phyloP scores from a whole-genome alignment of 768 basidiomycete genomes.

The Postia placenta region DNA sequence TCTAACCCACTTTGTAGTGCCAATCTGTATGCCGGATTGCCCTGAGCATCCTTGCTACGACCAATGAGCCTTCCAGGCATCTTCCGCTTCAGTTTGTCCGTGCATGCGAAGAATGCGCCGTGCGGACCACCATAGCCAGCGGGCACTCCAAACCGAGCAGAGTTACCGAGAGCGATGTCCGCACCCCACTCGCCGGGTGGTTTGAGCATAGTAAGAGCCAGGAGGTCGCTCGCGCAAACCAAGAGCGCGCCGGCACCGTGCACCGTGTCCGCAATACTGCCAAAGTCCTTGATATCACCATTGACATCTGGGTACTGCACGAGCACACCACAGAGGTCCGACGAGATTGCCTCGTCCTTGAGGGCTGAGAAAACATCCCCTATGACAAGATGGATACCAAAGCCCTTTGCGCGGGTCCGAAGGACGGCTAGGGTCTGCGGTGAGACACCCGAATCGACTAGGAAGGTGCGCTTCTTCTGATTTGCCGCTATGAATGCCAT shows the following conservation, averaged over 20 bases:
- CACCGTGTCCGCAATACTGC: slow-evolving; percentile 52
- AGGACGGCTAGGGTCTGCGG: slow-evolving; percentile 92
- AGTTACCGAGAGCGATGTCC: slow-evolving; percentile 92
- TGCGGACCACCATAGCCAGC: slow-evolving; percentile 97
- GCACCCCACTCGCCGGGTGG: slow-evolving; percentile 99
- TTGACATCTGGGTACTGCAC: slow-evolving; percentile 94
- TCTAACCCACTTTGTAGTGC: slow-evolving; percentile 80
- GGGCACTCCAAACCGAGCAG: slow-evolving; percentile 94
- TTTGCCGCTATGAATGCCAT: slow-evolving; percentile 73
- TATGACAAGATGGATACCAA: slow-evolving; percentile 78
- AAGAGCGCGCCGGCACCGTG: slow-evolving; percentile 79
- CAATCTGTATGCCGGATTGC: slow-evolving; percentile 84
- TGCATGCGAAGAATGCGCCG: slow-evolving; percentile 94
- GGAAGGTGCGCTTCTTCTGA: slow-evolving; percentile 75
- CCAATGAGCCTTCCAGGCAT: slow-evolving; percentile 99
- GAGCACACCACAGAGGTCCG: slow-evolving; percentile 78
- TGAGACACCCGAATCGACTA: slow-evolving; percentile 77
- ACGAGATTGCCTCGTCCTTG: slow-evolving; percentile 44
- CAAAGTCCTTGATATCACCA: slow-evolving; percentile 75
- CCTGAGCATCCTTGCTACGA: slow-evolving; percentile 76
- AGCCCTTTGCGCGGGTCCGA: slow-evolving; percentile 86
- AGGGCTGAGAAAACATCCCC: slow-evolving; percentile 50
- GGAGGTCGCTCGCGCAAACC: slow-evolving; percentile 84
- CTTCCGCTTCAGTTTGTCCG: slow-evolving; percentile 88
- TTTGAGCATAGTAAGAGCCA: slow-evolving; percentile 87